Evolutionary conservation across 768 basidiomycete species (phyloP), one percentile per base, ranked within the genome.

Genomic region (Podaxis sp.): DNA sequence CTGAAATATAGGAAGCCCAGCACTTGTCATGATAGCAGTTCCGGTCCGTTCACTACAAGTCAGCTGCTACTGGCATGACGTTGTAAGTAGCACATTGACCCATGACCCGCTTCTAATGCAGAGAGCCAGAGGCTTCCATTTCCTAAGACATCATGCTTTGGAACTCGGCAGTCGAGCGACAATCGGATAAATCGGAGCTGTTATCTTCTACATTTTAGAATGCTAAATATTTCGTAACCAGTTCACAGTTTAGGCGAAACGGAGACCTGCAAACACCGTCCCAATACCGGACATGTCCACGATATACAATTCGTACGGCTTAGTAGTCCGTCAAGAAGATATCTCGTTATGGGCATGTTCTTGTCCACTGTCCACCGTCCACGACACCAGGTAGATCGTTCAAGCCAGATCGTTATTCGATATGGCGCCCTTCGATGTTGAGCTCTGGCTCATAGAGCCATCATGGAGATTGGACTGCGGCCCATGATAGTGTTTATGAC

Each of bases 401-500:
- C 40, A 58, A 15, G 54, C 52, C 37, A 59, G 50, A 25, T 53
- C 49, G n/a, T 59, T 47, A 50, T 22, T 58, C 12, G 36, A 59
- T 22, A 15, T 55, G 37, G 54, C 40, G 5, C 51, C 61, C 13
- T 55, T 22, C 13, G 61, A 33, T 3, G 27, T n/a, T n/a, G n/a
- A 24, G 12, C 25, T 50, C 43, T 49, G 22, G 19, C 4, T 63
- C 38, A 67, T 65, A n/a, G 59, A 66, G 22, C 67, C 63, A 40
- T 76, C 74, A 53, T 75, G 73, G 55, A 85, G 65, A 70, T 84
- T 83, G 56, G 85, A 82, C 65, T 79, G 77, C 19, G 86, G 85
- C n/a, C 86, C 86, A 41, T 76, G 75, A 66, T 86, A 87, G 65
- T 86, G 82, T 56, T 75, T 79, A 62, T 80, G 81, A 24, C 83